These are phyloP conservation scores for Pyracantha coccinea DNA, from an alignment of 331 rosid genomes.

Conservation along the genomic window DNA sequence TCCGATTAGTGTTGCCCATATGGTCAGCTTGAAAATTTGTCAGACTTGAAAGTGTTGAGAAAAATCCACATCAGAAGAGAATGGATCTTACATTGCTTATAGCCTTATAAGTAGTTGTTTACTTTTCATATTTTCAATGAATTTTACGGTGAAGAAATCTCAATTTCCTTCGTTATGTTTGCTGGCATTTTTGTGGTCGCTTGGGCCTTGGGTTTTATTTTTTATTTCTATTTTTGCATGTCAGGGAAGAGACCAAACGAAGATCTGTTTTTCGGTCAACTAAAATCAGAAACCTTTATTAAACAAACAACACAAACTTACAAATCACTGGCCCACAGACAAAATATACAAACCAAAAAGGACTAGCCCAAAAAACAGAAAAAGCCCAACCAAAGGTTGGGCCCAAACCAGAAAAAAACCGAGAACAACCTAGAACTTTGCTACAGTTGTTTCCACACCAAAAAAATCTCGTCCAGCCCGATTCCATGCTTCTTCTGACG, in stretches of 20 bases:
- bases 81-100: too few relatives aligned
- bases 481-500: too few relatives aligned
- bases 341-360: not conserved
- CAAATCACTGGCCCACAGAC: not conserved
- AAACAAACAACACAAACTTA: not conserved
- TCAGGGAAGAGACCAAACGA: conserved; percentile 56
- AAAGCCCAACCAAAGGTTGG: too few relatives aligned
- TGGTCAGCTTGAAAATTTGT: too few relatives aligned
- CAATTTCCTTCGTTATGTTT: not conserved
- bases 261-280: conserved; percentile 7
- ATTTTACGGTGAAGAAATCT: too few relatives aligned
- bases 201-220: conserved; percentile 20
- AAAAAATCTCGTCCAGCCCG: not conserved
- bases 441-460: not conserved
- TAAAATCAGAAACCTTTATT: too few relatives aligned
- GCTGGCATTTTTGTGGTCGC: not conserved
- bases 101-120: too few relatives aligned
- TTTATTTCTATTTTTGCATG: conserved; percentile 19
- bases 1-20: too few relatives aligned
- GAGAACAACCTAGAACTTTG: not conserved
- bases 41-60: too few relatives aligned
- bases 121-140: too few relatives aligned
- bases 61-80: too few relatives aligned
- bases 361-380: not conserved
- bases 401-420: too few relatives aligned